phyloP scores from a whole-genome alignment of 1,139 yeast species.

The Blastobotrys petasosporus region DNA sequence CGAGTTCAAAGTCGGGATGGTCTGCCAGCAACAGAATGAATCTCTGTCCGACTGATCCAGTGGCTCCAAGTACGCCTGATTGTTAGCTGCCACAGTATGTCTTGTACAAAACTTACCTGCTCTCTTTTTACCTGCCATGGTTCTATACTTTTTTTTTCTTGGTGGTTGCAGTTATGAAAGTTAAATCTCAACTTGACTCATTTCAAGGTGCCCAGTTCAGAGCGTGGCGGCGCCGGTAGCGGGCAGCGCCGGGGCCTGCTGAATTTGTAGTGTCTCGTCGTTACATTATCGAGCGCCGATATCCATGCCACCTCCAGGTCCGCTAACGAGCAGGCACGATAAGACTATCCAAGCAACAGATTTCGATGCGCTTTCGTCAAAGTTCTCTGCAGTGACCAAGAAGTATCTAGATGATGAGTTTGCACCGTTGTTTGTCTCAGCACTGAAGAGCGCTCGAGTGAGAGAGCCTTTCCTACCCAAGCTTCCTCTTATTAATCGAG shows the following conservation, averaged over 20 bases:
- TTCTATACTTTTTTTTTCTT: no score
- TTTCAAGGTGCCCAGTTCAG: no score
- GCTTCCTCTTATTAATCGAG: conserved; percentile 74
- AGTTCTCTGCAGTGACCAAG: conserved; percentile 50
- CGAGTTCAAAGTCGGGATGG: conserved; percentile 85
- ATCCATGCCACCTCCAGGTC: no score
- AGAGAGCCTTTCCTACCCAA: conserved; percentile 39
- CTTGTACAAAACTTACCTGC: no score
- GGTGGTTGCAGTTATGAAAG: background rate
- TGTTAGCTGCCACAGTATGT: background rate
- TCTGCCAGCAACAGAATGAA: conserved; percentile 76
- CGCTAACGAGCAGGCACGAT: conserved; percentile 31
- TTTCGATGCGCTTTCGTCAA: conserved; percentile 75
- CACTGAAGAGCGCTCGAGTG: conserved; percentile 29
- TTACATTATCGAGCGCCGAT: no score
- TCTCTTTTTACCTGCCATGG: no score
- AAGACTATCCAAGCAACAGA: conserved; percentile 66
- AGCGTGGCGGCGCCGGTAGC: no score
- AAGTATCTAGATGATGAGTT: conserved; percentile 54
- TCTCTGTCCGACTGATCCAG: conserved; percentile 97
- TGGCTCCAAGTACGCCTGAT: conserved; percentile 89
- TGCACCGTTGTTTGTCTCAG: conserved; percentile 41
- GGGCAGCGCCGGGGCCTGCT: no score
- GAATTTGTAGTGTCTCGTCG: no score
- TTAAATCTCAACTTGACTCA: no score